Percentiles rank a stretch among this genome's conserved stretches.
Conservation (phyloP, 2,329 filamentous ascomycete species). For the Bertia moriformis region DNA sequence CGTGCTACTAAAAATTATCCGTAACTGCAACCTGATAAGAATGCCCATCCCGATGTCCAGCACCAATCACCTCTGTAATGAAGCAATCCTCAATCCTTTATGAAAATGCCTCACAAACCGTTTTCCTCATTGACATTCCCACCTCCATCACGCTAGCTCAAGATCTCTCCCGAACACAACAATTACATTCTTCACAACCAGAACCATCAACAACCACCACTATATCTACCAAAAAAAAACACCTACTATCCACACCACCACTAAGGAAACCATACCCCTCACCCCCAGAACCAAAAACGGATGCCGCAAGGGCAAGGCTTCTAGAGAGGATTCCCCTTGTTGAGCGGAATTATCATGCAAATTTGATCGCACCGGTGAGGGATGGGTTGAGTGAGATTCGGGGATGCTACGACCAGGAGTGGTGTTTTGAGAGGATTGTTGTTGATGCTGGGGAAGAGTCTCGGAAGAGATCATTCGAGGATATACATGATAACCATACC, state of each 20-base stretch:
- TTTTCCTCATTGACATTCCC: constrained; percentile 42
- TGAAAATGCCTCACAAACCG: constrained; percentile 23
- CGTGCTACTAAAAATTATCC: too few species aligned
- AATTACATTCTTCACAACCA: too few species aligned
- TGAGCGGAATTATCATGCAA: constrained; percentile 8
- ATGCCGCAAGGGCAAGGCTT: constrained; percentile 22
- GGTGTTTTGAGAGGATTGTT: neutral
- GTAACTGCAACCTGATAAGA: too few species aligned
- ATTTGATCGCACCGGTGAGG: neutral
- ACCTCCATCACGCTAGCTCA: constrained; percentile 39
- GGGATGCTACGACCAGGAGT: neutral
- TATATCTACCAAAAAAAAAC: neutral
- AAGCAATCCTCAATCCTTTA: constrained; percentile 28
- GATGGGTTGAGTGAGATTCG: neutral
- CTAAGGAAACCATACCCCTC: constrained; percentile 27
- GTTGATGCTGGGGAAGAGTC: neutral
- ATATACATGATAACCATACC: too few species aligned
- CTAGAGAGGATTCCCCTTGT: constrained; percentile 14
- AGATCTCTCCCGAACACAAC: constrained; percentile 12
- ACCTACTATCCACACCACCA: constrained; percentile 10
- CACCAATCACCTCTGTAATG: too few species aligned
- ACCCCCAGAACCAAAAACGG: constrained; percentile 32
- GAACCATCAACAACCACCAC: too few species aligned
- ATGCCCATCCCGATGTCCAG: too few species aligned
- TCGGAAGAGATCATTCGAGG: neutral